Evolutionary conservation across 2,329 filamentous ascomycete genomes (phyloP), one percentile per base, ranked within the genome.

Genomic region (Tolypocladium tundrense): DNA sequence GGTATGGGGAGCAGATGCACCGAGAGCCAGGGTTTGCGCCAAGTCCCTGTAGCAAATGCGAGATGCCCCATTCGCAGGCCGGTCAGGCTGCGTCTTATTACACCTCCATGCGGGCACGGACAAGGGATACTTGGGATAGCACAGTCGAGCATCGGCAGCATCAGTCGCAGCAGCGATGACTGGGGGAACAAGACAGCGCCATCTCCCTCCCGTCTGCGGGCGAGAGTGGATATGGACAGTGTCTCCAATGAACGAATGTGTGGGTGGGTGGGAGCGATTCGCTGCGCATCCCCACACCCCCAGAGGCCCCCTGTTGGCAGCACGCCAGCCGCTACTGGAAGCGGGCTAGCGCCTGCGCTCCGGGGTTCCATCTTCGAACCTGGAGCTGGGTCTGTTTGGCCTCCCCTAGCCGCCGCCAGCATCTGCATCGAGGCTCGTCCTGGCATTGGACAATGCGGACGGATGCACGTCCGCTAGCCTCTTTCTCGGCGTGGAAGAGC

Each of bases 321-420:
- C 53, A 50, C 41, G 37, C 56, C 56, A 54, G 56, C 56, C 52
- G 56, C 56, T 58, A 21, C 56, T 43, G 21, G 21, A 54, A 58
- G 21, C 41, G 52, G 56, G 19, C 7, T 58, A 58, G 57, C 45
- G 57, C 50, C 8, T 43, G 39, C 24, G 27, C 45, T 50, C 27
- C 3, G 31, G 48, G 48, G 27, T 33, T 35, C 48, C 48, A 33
- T 51, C 48, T 51, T 51, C 48, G 45, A 33, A 27, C 45, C 19
- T 35, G 48, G 48, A 14, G 24, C 45, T 24, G 45, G 24, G 45
- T 50, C 16, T 27, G 48, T 51, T 51, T 51, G 48, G 48, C 24
- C 24, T 21, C 45, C 45, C 45, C 43, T 48, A 24, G 24, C 19
- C n/a, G 42, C 42, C 42, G 42, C 42, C 42, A 42, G 21, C 42